Evolutionary conservation across 768 basidiomycete genomes (phyloP), one percentile per base, ranked within the genome.

Genomic region (Rhizopogon vinicolor): DNA sequence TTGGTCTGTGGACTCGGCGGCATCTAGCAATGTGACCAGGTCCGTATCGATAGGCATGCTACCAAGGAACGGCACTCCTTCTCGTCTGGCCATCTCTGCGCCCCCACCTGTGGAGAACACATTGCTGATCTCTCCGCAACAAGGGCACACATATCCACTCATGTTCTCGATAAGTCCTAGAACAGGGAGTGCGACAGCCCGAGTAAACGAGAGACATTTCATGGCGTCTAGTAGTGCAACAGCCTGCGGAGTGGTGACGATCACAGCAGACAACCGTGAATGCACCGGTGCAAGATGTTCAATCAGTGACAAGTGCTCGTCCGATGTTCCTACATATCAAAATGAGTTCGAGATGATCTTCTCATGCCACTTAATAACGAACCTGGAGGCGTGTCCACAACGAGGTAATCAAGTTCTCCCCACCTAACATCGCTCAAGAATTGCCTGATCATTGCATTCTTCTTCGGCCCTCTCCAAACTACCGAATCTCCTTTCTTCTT

Each of bases 361-460:
- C 35, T 14, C 10, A 37, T 25, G 29, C 25, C 4, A 45, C 40
- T 50, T 49, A 56, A 57, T 49, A 39, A 45, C 83, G 63, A 60
- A 97, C 96, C 97, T 65, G 97, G 97, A 3, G 96, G 97, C 3
- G 97, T 99, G 68, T 97, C 95, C 45, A 97, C 86, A 52, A 98
- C 80, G 52, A 98, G 78, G 74, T 90, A 96, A 68, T 98, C 94
- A 55, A 96, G 76, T 41, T 91, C 86, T 44, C 92, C 94, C 94
- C 94, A 98, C 60, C 91, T 75, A n/a, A 97, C 94, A 62, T 98
- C 92, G 62, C 85, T 85, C 68, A 97, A 70, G 68, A 98, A 97
- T 74, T 98, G 95, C 65, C 93, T 77, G 63, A 98, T 96, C 94
- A 97, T 97, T 55, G 89, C 95, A 62, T 95, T 95, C 79, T 97